Evolutionary conservation across 768 basidiomycete genomes (phyloP), one percentile per base, ranked within the genome.

Genomic region (Lepiota brunneoincarnata): DNA sequence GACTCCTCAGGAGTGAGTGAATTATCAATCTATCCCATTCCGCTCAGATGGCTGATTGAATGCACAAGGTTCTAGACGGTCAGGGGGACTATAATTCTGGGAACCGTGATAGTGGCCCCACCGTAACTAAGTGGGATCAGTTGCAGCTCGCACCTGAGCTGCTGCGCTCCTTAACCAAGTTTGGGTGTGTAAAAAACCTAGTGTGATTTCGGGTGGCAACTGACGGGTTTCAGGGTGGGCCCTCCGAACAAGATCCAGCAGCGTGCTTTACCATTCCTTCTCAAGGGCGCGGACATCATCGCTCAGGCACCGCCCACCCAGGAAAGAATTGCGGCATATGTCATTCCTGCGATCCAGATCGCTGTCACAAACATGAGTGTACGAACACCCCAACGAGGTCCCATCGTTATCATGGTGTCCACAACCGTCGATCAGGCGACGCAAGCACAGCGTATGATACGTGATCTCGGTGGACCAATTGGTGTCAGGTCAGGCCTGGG

Each of bases 191-290:
- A 34, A 38, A 9, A 28, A 42, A 14, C 47, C 42, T 6, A 40
- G 26, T 15, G 26, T 41, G 15, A 12, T 15, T 12, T 34, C n/a
- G 6, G 21, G 53, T 51, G 28, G 52, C 31, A 28, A 44, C 50
- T 24, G 10, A 34, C 21, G 36, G 24, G 38, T 28, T 56, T 21
- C 38, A 95, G 94, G 38, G 87, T 98, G 58, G 95, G 96, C 0
- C 97, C 97, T 1, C 97, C 97, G 5, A 98, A 98, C 71, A 99
- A 99, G 76, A 97, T 99, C 60, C 97, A 98, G 71, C 93, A 96
- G 65, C 83, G 96, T 44, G 95, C 97, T 41, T 75, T 99, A 46
- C 97, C 97, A 6, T 98, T 98, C 74, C 83, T 99, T 55, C 78
- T 98, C 31, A 83, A 89, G 48, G 95, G 93, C 6, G 84, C 93